These are phyloP conservation scores for Crucihimalaya himalaica DNA, from an alignment of 345 rosid genomes.

Conservation along the genomic window DNA sequence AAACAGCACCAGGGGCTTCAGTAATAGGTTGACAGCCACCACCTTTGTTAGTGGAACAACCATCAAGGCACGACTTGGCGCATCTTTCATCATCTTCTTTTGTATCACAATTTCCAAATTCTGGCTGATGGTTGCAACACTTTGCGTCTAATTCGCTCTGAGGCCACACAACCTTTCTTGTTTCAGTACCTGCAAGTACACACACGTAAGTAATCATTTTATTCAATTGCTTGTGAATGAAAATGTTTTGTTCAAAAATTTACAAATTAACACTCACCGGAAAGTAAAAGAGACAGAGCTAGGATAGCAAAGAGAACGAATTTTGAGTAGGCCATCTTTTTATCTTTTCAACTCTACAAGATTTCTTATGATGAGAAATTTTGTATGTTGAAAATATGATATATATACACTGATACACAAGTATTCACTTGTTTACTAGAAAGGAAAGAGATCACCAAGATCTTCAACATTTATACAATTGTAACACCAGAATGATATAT, in stretches of 20 bases:
- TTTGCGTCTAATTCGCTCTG: fast-evolving
- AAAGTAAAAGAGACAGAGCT: conserved; percentile 25
- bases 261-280: conserved; percentile 12
- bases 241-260: background rate
- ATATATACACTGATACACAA: conserved; percentile 8
- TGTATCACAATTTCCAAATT: conserved; percentile 17
- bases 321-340: conserved; percentile 16
- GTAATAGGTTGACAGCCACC: conserved; percentile 25
- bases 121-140: background rate
- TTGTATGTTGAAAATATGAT: background rate
- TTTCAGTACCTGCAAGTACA: conserved; percentile 20
- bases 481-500: background rate
- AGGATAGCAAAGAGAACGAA: conserved; percentile 20
- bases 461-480: background rate
- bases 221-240: background rate
- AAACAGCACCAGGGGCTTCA: background rate
- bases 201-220: background rate
- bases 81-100: background rate
- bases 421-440: conserved; percentile 2
- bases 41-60: conserved; percentile 20
- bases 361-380: background rate
- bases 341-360: background rate
- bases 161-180: conserved; percentile 3
- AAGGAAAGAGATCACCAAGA: background rate
- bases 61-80: background rate